Evolutionary conservation across 2,329 filamentous ascomycete genomes (phyloP).

Genomic region (Ilyonectria sp.): DNA sequence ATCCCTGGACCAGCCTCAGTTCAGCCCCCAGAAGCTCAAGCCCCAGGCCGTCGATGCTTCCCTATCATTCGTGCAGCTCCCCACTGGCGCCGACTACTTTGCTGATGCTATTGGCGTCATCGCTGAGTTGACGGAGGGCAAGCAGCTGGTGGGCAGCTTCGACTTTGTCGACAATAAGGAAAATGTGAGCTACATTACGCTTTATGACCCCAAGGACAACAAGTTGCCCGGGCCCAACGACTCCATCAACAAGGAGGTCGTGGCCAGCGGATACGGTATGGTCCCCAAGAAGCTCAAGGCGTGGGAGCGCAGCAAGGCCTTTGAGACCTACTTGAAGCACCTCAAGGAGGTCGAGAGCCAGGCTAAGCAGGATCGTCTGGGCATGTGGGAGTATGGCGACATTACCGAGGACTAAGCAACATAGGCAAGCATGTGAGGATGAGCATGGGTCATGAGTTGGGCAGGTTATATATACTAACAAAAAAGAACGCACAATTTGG

Average conservation of each 20-base stretch:
- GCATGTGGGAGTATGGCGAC: conserved; percentile 99
- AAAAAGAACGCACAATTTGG: conserved; percentile 27
- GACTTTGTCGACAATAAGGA: conserved; percentile 87
- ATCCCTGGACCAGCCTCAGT: conserved; percentile 83
- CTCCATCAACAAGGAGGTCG: conserved; percentile 91
- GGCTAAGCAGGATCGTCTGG: conserved; percentile 84
- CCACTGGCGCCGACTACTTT: conserved; percentile 86
- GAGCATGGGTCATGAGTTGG: conserved; percentile 26
- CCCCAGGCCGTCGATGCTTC: conserved; percentile 90
- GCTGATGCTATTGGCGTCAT: conserved; percentile 84
- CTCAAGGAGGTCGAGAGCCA: conserved; percentile 81
- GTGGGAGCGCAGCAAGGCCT: conserved; percentile 84
- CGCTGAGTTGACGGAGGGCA: conserved; percentile 80
- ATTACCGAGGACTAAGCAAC: conserved; percentile 85
- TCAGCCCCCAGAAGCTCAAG: conserved; percentile 85
- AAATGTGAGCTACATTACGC: conserved; percentile 85
- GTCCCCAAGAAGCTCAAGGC: conserved; percentile 91
- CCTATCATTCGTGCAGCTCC: conserved; percentile 91
- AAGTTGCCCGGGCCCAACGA: conserved; percentile 73
- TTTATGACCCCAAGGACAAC: conserved; percentile 82
- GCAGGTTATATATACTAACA: conserved; percentile 30
- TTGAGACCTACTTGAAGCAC: conserved; percentile 78
- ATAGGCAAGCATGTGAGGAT: conserved; percentile 21
- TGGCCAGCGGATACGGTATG: conserved; percentile 89
- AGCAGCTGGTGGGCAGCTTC: conserved; percentile 89